These are phyloP conservation scores for Cladosporium velox DNA, from an alignment of 2,329 filamentous ascomycete genomes.

Conservation along the genomic window DNA sequence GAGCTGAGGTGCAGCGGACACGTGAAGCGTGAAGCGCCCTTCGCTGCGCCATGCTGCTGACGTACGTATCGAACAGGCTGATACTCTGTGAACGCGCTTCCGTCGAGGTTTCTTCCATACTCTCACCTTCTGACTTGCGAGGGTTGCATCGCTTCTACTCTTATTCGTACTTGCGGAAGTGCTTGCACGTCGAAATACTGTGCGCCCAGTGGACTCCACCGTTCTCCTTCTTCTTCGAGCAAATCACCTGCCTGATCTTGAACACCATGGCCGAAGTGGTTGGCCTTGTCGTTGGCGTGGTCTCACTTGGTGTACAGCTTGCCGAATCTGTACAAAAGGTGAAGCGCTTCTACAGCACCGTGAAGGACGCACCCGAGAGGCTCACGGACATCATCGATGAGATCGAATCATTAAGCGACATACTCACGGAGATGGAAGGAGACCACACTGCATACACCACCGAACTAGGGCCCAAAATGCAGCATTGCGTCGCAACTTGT, in stretches of 20 bases:
- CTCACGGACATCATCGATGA: background rate
- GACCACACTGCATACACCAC: background rate
- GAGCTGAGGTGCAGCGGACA: background rate
- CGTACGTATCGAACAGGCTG: background rate
- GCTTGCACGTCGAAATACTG: too few species aligned
- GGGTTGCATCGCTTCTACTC: too few species aligned
- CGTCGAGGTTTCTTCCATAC: background rate
- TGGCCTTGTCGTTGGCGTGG: background rate
- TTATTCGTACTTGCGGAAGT: background rate
- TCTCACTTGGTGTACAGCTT: background rate
- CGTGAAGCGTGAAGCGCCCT: background rate
- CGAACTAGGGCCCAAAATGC: background rate
- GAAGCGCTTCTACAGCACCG: background rate
- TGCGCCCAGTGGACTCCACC: too few species aligned
- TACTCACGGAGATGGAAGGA: background rate
- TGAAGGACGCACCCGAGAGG: background rate
- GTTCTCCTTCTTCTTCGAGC: background rate
- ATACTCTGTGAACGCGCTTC: background rate
- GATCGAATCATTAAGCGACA: background rate
- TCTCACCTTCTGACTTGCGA: background rate
- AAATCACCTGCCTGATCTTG: background rate
- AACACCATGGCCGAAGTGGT: background rate
- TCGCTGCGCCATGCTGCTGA: background rate
- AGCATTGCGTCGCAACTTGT: background rate
- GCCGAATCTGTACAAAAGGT: conserved; percentile 3